These are phyloP conservation scores for Suhomyces bribrorum DNA, from an alignment of 1,139 yeast genomes.

Conservation along the genomic window DNA sequence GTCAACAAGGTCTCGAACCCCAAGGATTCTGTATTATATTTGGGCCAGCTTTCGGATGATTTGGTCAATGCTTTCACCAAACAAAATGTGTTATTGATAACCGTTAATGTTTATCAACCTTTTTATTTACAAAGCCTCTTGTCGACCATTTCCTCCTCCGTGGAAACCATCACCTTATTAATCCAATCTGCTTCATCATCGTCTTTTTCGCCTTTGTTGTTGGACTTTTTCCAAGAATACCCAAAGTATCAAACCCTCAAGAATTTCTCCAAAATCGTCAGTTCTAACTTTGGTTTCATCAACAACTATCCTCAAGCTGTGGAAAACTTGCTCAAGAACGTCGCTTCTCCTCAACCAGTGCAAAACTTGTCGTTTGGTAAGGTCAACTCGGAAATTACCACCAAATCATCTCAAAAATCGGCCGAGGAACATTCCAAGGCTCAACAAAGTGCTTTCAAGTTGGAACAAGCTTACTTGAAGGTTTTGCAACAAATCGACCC, in stretches of 20 bases:
- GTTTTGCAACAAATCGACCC: slow-evolving; percentile 70
- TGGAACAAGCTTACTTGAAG: slow-evolving; percentile 79
- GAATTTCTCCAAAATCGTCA: slow-evolving; percentile 53
- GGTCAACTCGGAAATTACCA: slow-evolving; percentile 28
- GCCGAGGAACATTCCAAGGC: slow-evolving; percentile 32
- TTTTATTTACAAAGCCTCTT: slow-evolving; percentile 58
- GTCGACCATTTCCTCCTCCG: slow-evolving; percentile 53
- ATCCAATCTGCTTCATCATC: slow-evolving; percentile 54
- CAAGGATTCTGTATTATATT: slow-evolving; percentile 54
- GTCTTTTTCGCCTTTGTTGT: slow-evolving; percentile 58
- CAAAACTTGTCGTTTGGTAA: slow-evolving; percentile 68
- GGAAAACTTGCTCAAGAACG: slow-evolving; percentile 53
- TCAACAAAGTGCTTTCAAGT: slow-evolving; percentile 45
- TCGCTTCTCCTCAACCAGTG: slow-evolving; percentile 53
- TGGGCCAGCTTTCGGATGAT: slow-evolving; percentile 57
- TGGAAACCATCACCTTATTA: slow-evolving; percentile 60
- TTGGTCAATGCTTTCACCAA: slow-evolving; percentile 45
- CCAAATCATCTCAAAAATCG: slow-evolving; percentile 30
- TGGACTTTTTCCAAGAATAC: slow-evolving; percentile 72
- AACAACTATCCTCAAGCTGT: slow-evolving; percentile 48
- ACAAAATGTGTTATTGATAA: slow-evolving; percentile 50
- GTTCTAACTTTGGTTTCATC: slow-evolving; percentile 59
- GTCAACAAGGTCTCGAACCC: slow-evolving; percentile 36
- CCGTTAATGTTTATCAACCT: slow-evolving; percentile 71
- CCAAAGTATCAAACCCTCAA: slow-evolving; percentile 48